A percentile compares a stretch with the other conserved stretches of the same genome.
These are phyloP conservation scores for Mycena maculata DNA, from an alignment of 768 basidiomycete genomes.

Conservation along the genomic window DNA sequence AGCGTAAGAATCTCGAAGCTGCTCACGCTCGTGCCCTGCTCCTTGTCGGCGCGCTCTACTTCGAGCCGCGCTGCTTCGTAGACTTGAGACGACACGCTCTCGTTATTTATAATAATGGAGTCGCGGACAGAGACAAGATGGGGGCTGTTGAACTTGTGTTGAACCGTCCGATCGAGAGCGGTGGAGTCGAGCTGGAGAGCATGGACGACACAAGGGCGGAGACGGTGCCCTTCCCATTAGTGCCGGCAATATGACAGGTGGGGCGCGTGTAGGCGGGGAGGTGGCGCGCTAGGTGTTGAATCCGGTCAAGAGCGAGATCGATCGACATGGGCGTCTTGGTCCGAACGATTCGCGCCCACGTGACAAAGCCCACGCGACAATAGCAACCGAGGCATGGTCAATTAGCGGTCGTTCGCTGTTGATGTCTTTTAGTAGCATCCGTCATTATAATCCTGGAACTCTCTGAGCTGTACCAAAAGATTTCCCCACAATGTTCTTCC, in stretches of 20 bases:
- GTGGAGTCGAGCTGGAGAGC: too few species aligned
- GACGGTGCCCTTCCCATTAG: slow-evolving; percentile 97
- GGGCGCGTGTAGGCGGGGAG: slow-evolving; percentile 79
- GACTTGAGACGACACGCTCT: slow-evolving; percentile 57
- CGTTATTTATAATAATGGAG: slow-evolving; percentile 75
- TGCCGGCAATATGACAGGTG: slow-evolving; percentile 92
- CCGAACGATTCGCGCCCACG: slow-evolving; percentile 17
- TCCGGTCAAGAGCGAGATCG: slow-evolving; percentile 73
- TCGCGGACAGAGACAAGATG: slow-evolving; percentile 86
- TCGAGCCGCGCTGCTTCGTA: slow-evolving; percentile 61
- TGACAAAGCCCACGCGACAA: too few species aligned
- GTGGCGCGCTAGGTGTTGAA: slow-evolving; percentile 61
- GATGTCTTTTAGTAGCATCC: too few species aligned
- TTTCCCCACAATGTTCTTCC: too few species aligned
- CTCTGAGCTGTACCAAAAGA: too few species aligned
- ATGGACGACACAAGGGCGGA: slow-evolving; percentile 86
- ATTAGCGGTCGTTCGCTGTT: too few species aligned
- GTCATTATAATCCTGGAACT: too few species aligned
- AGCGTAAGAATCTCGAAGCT: slow-evolving; percentile 90
- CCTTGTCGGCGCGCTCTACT: slow-evolving; percentile 62
- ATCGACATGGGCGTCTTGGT: slow-evolving; percentile 65
- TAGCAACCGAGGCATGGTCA: too few species aligned
- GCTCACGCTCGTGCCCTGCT: slow-evolving; percentile 61
- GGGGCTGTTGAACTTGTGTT: slow-evolving; percentile 87
- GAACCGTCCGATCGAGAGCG: too few species aligned